These are phyloP conservation scores for Jamesozyma piceae DNA, from an alignment of 805 yeast species.

Conservation along the genomic window DNA sequence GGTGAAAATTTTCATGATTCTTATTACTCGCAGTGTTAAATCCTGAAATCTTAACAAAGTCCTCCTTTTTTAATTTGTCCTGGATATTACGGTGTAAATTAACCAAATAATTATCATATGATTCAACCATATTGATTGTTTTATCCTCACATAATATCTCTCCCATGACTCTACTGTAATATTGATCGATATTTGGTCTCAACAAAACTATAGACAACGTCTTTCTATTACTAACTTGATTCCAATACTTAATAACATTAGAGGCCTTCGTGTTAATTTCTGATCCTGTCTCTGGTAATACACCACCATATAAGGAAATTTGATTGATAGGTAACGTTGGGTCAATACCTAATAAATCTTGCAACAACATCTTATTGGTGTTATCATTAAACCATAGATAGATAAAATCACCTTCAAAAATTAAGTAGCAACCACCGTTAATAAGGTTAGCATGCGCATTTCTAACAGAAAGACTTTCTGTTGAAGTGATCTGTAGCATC, in stretches of 20 bases:
- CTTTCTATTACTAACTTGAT: constrained; percentile 15
- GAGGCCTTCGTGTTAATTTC: constrained; percentile 60
- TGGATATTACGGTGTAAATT: constrained; percentile 57
- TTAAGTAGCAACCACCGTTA: constrained; percentile 69
- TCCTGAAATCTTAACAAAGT: constrained; percentile 20
- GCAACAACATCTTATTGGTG: constrained; percentile 55
- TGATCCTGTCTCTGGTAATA: constrained; percentile 63
- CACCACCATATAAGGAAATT: constrained; percentile 31
- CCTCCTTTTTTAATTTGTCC: constrained; percentile 42
- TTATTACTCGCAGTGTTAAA: constrained; percentile 7
- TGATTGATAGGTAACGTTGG: constrained; percentile 14
- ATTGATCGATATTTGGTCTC: constrained; percentile 28
- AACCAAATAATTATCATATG: constrained; percentile 59
- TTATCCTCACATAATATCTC: constrained; percentile 70
- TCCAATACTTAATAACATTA: constrained; percentile 47
- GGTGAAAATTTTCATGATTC: constrained; percentile 25
- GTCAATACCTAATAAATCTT: constrained; percentile 66
- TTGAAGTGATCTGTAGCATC: constrained; percentile 29
- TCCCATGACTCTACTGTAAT: constrained; percentile 32
- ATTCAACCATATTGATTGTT: constrained; percentile 40
- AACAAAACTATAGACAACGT: constrained; percentile 22
- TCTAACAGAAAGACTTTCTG: constrained; percentile 36
- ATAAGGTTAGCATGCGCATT: constrained; percentile 30
- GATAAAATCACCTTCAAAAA: constrained; percentile 57
- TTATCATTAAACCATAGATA: constrained; percentile 61